Base-by-base conservation (phyloP, 306 rosid genomes). In the Arachis hypogaea region DNA sequence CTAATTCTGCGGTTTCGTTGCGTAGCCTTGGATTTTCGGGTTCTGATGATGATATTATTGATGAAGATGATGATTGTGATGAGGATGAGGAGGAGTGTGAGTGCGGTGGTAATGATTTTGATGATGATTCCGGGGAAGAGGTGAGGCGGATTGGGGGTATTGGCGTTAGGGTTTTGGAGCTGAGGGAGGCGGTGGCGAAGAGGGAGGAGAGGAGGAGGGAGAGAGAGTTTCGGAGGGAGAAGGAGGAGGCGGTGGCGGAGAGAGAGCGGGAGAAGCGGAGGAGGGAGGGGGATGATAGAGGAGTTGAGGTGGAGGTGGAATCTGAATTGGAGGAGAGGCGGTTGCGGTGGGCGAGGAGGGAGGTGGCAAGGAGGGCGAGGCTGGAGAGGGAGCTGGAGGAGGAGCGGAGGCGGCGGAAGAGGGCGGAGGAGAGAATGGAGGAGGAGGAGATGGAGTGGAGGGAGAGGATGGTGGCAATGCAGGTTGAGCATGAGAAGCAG, bases 391-490 rank as follows among this genome's bases (percentile, higher is more conserved):
- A 87, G 40, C 77, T 86, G 0, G 82, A 60, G 28, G 93, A 84
- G 18, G 92, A 89, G 61, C 60, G 92, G 69, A 68, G 74, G 49
- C 62, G 87, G 83, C 77, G 96, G 85, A 86, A 63, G 92, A 82
- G 69, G 44, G 80, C 84, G 84, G 96, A 87, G 83, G 92, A 88
- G 88, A 85, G 77, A 86, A 87, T 90, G 86, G 96, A 87, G 71
- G 92, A 86, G 78, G 96, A 88, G 75, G 92, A 86, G 85, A 88
- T 91, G 92, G 94, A 93, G 52, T 93, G 98, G 98, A 85, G 91
- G 84, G 91, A 88, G 80, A 86, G 90, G 79, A 86, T 91, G 90
- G 72, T 88, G 64, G 88, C 82, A 0, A 76, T 93, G 97, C 98
- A 91, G 83, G 82, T 93, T 57, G 93, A 91, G 29, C 97, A 93